Percentiles rank a stretch among this genome's conserved stretches.
Conservation (phyloP, 345 rosid species). For the Linum trigynum region DNA sequence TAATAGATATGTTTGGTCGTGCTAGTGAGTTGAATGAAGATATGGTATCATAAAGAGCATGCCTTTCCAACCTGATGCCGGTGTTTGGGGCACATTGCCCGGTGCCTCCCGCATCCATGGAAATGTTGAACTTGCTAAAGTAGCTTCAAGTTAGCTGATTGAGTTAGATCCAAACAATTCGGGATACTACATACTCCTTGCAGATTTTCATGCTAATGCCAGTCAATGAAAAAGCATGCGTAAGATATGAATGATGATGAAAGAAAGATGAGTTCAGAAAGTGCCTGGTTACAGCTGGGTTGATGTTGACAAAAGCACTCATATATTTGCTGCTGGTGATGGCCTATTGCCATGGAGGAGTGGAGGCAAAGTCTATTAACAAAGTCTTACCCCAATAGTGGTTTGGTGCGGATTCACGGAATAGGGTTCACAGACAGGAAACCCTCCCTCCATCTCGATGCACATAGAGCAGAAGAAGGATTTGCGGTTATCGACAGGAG, state of each 20-base stretch:
- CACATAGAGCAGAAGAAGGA: no score
- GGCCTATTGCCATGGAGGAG: no score
- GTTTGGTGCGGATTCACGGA: no score
- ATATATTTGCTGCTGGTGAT: no score
- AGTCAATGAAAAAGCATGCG: conserved; percentile 46
- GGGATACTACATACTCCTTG: conserved; percentile 34
- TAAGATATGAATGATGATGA: conserved; percentile 29
- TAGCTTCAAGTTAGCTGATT: conserved; percentile 45
- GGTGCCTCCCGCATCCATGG: conserved; percentile 20
- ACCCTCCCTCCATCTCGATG: no score
- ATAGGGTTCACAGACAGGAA: no score
- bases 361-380: no score
- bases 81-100: conserved; percentile 43
- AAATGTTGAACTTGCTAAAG: conserved; percentile 36
- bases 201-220: conserved; percentile 44
- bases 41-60: conserved; percentile 24
- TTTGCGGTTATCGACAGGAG: no score
- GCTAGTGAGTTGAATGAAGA: conserved; percentile 45
- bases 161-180: conserved; percentile 41
- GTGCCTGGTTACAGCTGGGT: conserved; percentile 36
- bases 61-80: conserved; percentile 15
- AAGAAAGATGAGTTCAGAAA: conserved; percentile 35
- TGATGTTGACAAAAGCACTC: no score
- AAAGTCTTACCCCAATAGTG: no score
- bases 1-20: conserved; percentile 46